A percentile compares a stretch with the other conserved stretches of the same genome.
Evolutionary conservation across 164 flowering plant species (phyloP).

Genomic region (Houttuynia cordata): DNA sequence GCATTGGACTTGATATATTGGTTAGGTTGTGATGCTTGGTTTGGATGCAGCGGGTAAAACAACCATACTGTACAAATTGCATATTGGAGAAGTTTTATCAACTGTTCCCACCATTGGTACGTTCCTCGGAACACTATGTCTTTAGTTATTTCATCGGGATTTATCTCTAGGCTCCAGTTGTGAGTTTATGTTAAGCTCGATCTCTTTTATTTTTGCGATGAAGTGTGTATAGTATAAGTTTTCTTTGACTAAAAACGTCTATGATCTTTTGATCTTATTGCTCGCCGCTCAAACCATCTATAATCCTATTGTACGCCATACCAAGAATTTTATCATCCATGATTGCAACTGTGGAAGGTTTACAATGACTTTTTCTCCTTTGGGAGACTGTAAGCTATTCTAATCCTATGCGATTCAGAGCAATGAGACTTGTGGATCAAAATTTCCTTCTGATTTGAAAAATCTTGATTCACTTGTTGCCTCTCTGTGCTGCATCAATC

Average conservation of each 20-base stretch:
- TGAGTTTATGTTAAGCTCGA: not conserved
- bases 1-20: slow-evolving; percentile 7
- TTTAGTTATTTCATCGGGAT: not conserved
- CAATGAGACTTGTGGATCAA: not conserved
- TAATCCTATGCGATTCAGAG: too few species aligned
- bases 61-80: slow-evolving; percentile 92
- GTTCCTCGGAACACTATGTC: not conserved
- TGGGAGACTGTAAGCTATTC: too few species aligned
- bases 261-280: too few species aligned
- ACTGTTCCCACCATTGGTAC: slow-evolving; percentile 97
- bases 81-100: slow-evolving; percentile 93
- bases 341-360: not conserved
- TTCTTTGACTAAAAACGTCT: too few species aligned
- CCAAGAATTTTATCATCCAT: not conserved
- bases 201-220: not conserved
- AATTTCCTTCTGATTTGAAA: too few species aligned
- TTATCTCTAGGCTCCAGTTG: not conserved
- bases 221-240: not conserved
- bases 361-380: too few species aligned
- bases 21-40: slow-evolving; percentile 98
- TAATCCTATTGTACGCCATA: not conserved
- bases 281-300: not conserved
- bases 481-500: too few species aligned
- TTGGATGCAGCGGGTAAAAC: slow-evolving; percentile 99
- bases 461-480: too few species aligned